phyloP scores from a whole-genome alignment of 805 yeast species.

The Saccharomycopsis javanensis region DNA sequence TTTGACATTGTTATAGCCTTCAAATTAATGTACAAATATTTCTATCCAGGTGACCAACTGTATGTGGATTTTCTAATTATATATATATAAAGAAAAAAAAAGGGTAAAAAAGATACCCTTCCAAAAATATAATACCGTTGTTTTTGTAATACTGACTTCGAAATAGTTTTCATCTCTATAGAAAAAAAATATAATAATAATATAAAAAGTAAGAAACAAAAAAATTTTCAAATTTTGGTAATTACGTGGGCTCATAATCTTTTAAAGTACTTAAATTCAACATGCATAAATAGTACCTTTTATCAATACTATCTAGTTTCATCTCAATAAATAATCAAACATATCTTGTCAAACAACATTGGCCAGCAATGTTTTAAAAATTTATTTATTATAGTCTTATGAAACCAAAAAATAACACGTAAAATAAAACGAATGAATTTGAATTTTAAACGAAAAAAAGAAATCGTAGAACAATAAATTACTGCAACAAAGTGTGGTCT shows the following conservation, averaged over 20 bases:
- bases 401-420: neutral
- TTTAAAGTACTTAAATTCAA: neutral
- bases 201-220: neutral
- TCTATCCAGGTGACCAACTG: neutral
- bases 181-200: no score
- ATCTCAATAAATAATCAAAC: neutral
- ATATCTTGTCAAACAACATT: neutral
- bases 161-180: neutral
- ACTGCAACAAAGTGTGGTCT: neutral
- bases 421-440: neutral
- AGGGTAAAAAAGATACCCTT: no score
- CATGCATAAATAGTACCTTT: neutral
- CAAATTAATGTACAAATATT: neutral
- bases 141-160: neutral
- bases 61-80: no score
- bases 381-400: neutral
- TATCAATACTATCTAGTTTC: no score
- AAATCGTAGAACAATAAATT: no score
- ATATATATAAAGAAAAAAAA: no score
- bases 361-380: neutral
- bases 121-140: no score
- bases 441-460: neutral
- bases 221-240: neutral
- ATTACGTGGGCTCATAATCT: neutral
- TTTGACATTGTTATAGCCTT: neutral